Percentiles rank a stretch among this genome's conserved stretches.
These are phyloP conservation scores for Pseudisothecium myosuroides DNA, from an alignment of 225 moss, liverwort and hornwort species.

Conservation along the genomic window DNA sequence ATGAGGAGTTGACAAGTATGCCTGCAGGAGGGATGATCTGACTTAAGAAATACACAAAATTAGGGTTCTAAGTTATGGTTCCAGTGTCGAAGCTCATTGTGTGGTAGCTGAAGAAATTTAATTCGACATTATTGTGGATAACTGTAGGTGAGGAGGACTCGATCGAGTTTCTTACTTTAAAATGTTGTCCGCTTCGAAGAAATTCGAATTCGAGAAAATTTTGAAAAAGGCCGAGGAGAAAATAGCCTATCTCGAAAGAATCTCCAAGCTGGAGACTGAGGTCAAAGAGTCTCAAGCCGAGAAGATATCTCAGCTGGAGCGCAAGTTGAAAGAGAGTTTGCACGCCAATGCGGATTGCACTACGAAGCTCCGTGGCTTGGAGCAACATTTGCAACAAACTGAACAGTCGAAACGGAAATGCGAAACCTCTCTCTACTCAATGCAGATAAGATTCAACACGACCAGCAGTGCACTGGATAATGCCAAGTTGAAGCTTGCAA, in stretches of 20 bases:
- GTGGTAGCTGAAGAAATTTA: neutral
- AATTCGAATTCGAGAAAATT: neutral
- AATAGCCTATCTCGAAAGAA: neutral
- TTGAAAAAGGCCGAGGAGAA: neutral
- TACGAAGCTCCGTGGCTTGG: neutral
- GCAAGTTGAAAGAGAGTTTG: neutral
- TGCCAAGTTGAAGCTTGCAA: neutral
- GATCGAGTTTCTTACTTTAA: neutral
- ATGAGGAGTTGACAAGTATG: neutral
- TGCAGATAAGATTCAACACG: neutral
- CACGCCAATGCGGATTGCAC: neutral
- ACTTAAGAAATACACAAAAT: too few relatives aligned
- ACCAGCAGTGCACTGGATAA: too few relatives aligned
- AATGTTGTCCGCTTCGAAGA: neutral
- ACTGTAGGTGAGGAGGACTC: neutral
- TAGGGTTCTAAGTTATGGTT: neutral
- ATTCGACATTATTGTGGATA: neutral
- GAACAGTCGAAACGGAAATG: neutral
- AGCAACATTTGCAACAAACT: neutral
- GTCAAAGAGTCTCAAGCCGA: neutral
- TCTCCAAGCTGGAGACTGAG: neutral
- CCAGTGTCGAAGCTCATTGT: neutral
- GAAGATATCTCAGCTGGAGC: neutral
- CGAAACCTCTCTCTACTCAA: neutral
- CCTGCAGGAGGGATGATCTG: neutral